Base-by-base conservation (phyloP, 805 yeast species). In the Pichia membranifaciens region DNA sequence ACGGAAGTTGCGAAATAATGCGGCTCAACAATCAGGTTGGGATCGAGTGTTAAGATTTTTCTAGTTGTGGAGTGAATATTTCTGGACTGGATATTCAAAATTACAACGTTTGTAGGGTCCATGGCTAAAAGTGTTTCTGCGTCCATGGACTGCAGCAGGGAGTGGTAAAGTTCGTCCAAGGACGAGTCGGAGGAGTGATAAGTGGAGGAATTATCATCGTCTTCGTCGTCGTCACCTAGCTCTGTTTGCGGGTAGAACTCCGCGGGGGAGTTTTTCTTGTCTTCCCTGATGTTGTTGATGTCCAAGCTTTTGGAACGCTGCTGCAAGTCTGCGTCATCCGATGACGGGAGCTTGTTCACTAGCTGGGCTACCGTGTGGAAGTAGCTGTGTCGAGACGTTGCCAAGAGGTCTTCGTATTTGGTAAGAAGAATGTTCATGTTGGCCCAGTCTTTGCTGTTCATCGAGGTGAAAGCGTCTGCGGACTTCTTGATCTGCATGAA, bases 191-290 rank as follows among this genome's bases (percentile, higher is more conserved):
- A 29, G 15, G 45, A 34, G 25, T 37, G 28, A 15, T 29, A 15
- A 5, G 28, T 13, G 13, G 28, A 20, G 6, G 40, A 37, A 20
- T 13, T 18, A 8, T 10, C 28, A 6, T 18, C n/a, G n/a, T 37
- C 40, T 21, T 18, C 25, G 21, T 37, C 40, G 22, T 15, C 38
- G 1, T 35, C 37, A 16, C 37, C 37, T 2, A 8, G 12, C 2
- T 40, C 44, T 6, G 35, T 29, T 36, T 45, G 44, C 15, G 49
- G 49, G 23, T 46, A 46, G 10, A 46, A 32, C 3, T 46, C 49
- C 13, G 34, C 38, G 3, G 45, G 45, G 15, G 49, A 46, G 16
- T 37, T 28, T 13, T 12, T 37, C n/a, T 21, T 20, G 10, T 17
- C 15, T 17, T 43, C 32, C 17, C 37, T 18, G 4, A 18, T 12